Percentiles rank a stretch among this genome's conserved stretches.
Conservation (phyloP, 73 alveolate genomes). For the Paramecium sexaurelia region DNA sequence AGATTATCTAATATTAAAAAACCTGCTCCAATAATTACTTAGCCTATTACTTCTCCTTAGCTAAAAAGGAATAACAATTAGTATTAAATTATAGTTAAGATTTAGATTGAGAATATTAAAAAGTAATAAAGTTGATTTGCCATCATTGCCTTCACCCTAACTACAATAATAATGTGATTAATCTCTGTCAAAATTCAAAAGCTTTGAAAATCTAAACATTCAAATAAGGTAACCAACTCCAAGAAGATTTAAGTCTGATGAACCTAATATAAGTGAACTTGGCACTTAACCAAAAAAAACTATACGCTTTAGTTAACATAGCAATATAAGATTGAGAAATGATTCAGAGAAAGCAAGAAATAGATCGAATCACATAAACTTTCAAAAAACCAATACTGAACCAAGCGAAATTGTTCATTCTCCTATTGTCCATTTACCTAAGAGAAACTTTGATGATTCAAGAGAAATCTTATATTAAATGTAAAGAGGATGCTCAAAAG, state of each 20-base stretch:
- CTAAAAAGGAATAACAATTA: not conserved
- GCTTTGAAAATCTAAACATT: conserved; percentile 25
- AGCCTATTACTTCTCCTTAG: not conserved
- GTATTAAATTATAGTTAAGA: not conserved
- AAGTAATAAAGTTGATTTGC: conserved; percentile 1
- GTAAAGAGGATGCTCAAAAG: not conserved
- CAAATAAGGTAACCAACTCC: conserved; percentile 2
- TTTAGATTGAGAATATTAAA: not conserved
- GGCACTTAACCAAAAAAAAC: not conserved
- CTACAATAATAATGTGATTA: not conserved
- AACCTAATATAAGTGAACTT: not conserved
- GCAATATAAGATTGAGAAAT: not conserved
- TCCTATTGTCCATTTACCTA: not conserved
- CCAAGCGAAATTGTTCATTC: conserved; percentile 35
- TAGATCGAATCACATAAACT: not conserved
- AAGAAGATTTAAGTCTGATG: conserved; percentile 41
- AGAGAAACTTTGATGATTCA: conserved; percentile 39
- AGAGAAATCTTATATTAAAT: conserved; percentile 2
- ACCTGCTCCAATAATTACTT: not conserved
- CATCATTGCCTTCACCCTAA: not conserved
- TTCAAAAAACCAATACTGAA: conserved; percentile 15
- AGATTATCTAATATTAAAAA: not conserved
- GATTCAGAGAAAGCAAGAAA: not conserved
- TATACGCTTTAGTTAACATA: not conserved
- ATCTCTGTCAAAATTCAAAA: conserved; percentile 24